Evolutionary conservation across 306 rosid genomes (phyloP).

Genomic region (Prunus davidiana): DNA sequence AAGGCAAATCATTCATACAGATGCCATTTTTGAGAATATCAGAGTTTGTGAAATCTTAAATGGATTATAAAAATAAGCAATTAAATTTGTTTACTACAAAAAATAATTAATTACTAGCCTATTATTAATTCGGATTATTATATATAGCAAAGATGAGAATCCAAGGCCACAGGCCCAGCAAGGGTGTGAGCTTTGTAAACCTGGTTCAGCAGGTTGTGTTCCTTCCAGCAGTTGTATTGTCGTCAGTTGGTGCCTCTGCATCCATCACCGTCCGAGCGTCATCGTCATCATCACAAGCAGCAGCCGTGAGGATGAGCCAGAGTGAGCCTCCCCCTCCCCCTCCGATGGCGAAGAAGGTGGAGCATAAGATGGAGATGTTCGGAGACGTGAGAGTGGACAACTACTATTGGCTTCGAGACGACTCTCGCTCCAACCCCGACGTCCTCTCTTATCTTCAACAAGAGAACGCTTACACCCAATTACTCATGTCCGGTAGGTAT

Average conservation of each 20-base stretch:
- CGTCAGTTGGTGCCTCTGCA: not conserved
- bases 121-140: too few relatives aligned
- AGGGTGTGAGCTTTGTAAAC: not conserved
- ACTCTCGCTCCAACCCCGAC: slow-evolving; percentile 64
- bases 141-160: not conserved
- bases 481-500: slow-evolving; percentile 59
- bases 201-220: not conserved
- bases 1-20: not conserved
- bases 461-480: slow-evolving; percentile 62
- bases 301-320: not conserved
- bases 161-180: not conserved
- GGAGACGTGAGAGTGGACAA: slow-evolving; percentile 74
- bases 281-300: slow-evolving; percentile 24
- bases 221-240: slow-evolving; percentile 4
- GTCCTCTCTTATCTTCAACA: slow-evolving; percentile 60
- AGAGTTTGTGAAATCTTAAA: not conserved
- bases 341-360: slow-evolving; percentile 78
- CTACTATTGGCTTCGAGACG: slow-evolving; percentile 91
- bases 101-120: too few relatives aligned
- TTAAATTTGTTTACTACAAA: not conserved
- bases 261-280: not conserved
- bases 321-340: not conserved
- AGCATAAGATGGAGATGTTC: slow-evolving; percentile 67
- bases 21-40: not conserved
- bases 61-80: too few relatives aligned